Conservation (phyloP, 2,329 filamentous ascomycete genomes). For the Cladorrhinum sp. region DNA sequence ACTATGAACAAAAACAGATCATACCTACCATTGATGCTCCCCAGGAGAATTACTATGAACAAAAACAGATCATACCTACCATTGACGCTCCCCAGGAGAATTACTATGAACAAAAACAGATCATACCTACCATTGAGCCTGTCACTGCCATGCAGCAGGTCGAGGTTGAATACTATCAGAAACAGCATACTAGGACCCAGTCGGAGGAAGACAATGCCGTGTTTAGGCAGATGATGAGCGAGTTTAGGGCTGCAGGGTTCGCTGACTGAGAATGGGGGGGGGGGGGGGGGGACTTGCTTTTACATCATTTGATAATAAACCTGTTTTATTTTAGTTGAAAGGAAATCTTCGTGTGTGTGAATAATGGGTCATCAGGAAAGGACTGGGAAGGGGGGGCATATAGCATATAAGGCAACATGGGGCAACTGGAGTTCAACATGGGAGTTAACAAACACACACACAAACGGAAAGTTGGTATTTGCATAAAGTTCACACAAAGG, state of each 20-base stretch:
- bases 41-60: background rate
- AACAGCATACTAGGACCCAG: background rate
- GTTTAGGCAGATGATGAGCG: conserved; percentile 19
- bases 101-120: background rate
- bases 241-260: conserved; percentile 21
- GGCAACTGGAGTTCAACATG: background rate
- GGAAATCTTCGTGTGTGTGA: no score
- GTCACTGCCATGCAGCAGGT: background rate
- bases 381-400: background rate
- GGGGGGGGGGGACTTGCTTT: background rate
- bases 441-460: no score
- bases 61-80: background rate
- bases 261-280: conserved; percentile 7
- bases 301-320: background rate
- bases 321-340: no score
- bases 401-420: background rate
- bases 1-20: background rate
- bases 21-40: conserved; percentile 8
- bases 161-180: background rate
- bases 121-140: background rate
- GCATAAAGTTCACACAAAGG: background rate
- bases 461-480: background rate
- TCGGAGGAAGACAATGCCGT: conserved; percentile 10
- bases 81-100: conserved; percentile 4
- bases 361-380: no score